phyloP scores from a whole-genome alignment of 2,329 filamentous ascomycete species.

The Diaporthe sp. region DNA sequence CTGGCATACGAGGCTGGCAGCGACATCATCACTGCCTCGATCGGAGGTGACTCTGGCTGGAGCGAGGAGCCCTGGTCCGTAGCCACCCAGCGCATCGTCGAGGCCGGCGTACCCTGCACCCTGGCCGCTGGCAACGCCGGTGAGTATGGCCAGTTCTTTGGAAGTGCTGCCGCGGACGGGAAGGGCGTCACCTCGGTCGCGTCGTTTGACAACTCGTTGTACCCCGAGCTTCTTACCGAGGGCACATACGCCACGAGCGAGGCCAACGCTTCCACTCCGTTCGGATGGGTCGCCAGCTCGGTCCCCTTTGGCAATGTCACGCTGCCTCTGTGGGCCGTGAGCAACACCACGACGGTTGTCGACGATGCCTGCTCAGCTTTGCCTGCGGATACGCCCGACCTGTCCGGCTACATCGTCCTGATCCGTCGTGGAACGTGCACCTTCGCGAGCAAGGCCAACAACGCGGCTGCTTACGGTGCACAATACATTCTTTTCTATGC shows the following conservation, averaged over 20 bases:
- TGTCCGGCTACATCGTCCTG: constrained; percentile 57
- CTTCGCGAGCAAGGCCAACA: constrained; percentile 51
- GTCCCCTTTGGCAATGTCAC: constrained; percentile 41
- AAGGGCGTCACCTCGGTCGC: constrained; percentile 45
- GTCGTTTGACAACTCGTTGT: constrained; percentile 44
- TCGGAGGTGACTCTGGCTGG: constrained; percentile 48
- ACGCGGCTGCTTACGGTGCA: constrained; percentile 56
- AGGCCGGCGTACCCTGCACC: constrained; percentile 47
- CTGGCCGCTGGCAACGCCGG: constrained; percentile 49
- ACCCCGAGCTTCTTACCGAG: constrained; percentile 41
- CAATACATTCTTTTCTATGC: constrained; percentile 43
- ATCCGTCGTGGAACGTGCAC: constrained; percentile 51
- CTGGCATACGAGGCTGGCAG: constrained; percentile 57
- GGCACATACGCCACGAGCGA: constrained; percentile 40
- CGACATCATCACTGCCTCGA: constrained; percentile 50
- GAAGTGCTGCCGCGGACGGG: constrained; percentile 45
- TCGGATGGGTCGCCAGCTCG: constrained; percentile 41
- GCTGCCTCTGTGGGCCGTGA: constrained; percentile 47
- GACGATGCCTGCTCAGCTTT: constrained; percentile 56
- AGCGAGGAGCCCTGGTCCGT: constrained; percentile 46
- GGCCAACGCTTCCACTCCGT: constrained; percentile 17
- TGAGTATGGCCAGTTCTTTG: constrained; percentile 43
- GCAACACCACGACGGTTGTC: constrained; percentile 46
- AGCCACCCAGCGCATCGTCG: constrained; percentile 47
- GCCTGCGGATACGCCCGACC: constrained; percentile 54